Conservation (phyloP, 495 filamentous ascomycete genomes). For the Pseudoneurospora amorphoporcata region DNA sequence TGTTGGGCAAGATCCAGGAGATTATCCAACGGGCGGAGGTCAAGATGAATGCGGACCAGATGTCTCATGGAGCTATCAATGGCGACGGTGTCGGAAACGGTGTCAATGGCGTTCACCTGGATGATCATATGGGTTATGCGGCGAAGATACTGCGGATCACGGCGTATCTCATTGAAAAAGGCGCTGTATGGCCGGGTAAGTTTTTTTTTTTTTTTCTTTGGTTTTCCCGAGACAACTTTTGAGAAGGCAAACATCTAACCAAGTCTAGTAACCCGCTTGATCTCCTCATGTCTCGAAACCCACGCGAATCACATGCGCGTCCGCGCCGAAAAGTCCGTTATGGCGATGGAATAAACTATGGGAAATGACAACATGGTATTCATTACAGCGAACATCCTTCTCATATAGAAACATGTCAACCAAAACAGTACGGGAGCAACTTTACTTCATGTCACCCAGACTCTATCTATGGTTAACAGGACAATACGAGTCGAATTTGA, state of each 20-base stretch:
- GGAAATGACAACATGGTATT: neutral
- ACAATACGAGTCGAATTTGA: neutral
- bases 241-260: neutral
- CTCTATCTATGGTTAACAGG: neutral
- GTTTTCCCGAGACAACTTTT: neutral
- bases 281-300: conserved; percentile 75
- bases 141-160: conserved; percentile 80
- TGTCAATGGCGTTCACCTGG: conserved; percentile 45
- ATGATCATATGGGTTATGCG: conserved; percentile 62
- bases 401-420: neutral
- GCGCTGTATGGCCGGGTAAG: conserved; percentile 87
- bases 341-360: conserved; percentile 8
- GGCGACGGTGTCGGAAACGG: conserved; percentile 6
- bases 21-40: conserved; percentile 68
- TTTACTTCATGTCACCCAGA: neutral
- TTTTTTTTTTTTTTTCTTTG: too few relatives aligned
- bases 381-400: neutral
- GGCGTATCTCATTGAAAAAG: conserved; percentile 81
- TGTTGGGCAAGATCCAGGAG: conserved; percentile 74
- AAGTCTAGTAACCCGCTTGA: conserved; percentile 65
- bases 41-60: conserved; percentile 58
- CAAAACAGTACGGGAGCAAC: neutral
- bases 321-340: conserved; percentile 54
- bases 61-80: conserved; percentile 2
- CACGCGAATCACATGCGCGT: conserved; percentile 72